Evolutionary conservation across 208 protist species (phyloP), one percentile per base, ranked within the genome.

Genomic region (Crithidia sp.): DNA sequence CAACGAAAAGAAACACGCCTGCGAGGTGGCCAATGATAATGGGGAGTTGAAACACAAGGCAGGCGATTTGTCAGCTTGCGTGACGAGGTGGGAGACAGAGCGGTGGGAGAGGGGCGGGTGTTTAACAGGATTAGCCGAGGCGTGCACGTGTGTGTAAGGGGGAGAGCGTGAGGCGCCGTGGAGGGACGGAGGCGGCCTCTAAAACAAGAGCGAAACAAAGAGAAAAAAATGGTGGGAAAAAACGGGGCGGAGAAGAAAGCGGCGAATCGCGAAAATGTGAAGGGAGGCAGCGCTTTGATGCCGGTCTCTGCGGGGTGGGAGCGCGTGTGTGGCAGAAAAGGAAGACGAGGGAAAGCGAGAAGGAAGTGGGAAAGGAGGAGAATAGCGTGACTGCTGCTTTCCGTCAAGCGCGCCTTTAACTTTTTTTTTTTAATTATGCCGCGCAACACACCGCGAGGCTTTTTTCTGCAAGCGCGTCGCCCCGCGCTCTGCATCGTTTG

Each of bases 271-370:
- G 45, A 49, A 28, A 28, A 49, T 56, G 52, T 28, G 52, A 36
- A 28, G 17, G 12, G 52, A 7, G 52, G 16, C n/a, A 28, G 16
- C 10, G 8, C 52, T 7, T 19, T 28, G 52, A 28, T 56, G 52
- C 52, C 10, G 16, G 52, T 36, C 16, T 56, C 52, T 56, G 10
- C 9, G 10, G 54, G 12, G 17, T 7, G 19, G 14, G 41, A 45
- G 6, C n/a, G 13, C 72, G 36, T 40, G 13, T 13, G 55, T 4
- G 64, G 59, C 50, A 14, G 17, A 74, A 43, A 55, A 57, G 13
- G 8, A 5, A 41, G 16, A 61, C 6, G 57, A 61, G 28, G 10
- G 57, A 45, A 0, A 61, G 39, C 7, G 36, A 73, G 13, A 73
- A 13, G 19, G 44, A 43, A 57, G 28, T 28, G 28, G 10, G 39